Evolutionary conservation across 1,284 basidiomycete species (phyloP).

Genomic region (Cystobasidium slooffiae): DNA sequence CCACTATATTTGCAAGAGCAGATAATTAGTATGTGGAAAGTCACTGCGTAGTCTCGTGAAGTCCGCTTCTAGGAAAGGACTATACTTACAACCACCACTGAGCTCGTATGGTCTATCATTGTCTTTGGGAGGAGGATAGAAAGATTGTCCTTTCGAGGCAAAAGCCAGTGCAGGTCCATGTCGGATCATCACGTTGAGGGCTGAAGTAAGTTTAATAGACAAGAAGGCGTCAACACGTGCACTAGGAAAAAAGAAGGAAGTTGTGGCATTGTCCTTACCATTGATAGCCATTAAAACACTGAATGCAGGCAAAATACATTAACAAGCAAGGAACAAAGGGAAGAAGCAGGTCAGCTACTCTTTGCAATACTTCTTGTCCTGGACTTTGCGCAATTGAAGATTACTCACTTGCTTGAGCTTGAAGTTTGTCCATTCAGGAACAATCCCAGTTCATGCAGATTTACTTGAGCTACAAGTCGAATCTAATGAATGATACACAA

Average conservation of each 20-base stretch:
- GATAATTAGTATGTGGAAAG: no score
- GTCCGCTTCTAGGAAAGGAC: no score
- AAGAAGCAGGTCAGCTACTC: neutral
- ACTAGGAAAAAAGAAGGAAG: neutral
- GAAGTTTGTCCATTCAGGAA: slow-evolving; percentile 15
- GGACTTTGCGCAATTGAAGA: neutral
- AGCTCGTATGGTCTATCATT: slow-evolving; percentile 34
- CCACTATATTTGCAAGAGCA: slow-evolving; percentile 22
- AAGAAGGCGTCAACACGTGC: neutral
- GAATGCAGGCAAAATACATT: neutral
- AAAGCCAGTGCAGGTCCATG: slow-evolving; percentile 22
- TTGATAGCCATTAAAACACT: slow-evolving; percentile 44
- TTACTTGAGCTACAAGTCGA: slow-evolving; percentile 30
- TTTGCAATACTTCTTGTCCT: neutral
- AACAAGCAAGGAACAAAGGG: neutral
- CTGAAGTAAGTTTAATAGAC: neutral
- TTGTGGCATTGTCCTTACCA: neutral
- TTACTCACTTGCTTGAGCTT: slow-evolving; percentile 22
- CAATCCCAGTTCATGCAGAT: slow-evolving; percentile 22
- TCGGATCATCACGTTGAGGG: slow-evolving; percentile 44
- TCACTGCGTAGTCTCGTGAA: no score
- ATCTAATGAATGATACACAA: slow-evolving; percentile 6
- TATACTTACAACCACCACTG: slow-evolving; percentile 27
- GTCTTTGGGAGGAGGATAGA: slow-evolving; percentile 36
- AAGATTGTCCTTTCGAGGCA: slow-evolving; percentile 29